Evolutionary conservation across 495 filamentous ascomycete genomes (phyloP), one percentile per base, ranked within the genome.

Genomic region (Xylaria venustula): DNA sequence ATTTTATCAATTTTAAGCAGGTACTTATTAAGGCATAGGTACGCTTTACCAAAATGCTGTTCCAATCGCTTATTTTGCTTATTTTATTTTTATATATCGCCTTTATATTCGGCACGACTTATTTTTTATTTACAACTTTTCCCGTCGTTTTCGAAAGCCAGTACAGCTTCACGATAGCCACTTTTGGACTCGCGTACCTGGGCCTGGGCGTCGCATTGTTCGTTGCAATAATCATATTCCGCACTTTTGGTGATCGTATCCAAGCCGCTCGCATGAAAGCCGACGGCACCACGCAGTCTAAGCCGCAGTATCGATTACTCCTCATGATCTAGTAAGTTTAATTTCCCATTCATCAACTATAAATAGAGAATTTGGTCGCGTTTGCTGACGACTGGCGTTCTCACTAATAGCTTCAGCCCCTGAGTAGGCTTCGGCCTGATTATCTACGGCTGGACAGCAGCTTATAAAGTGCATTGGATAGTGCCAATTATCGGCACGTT

Each of bases 51-150:
- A 86, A 85, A 62, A 79, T 87, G 76, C 75, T 87, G 14, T 67
- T 83, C 41, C 72, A 77, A 49, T 87, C 75, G 20, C 87, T 88
- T 2, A 88, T 92, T 58, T 85, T 90, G 41, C 80, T 88, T 54
- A 71, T 87, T 45, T 78, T 92, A 4, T 89, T 85, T 12, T 60
- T 90, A 2, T 93, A 92, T 74, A 86, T 91, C 76, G 83, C 88
- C 40, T 86, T 91, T 61, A 78, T 87, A 6, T 93, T 92, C 70
- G 87, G 88, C 17, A 86, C 87, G 32, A 73, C 92, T 7, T 93
- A 92, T 72, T 84, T 94, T 61, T 81, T 92, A 55, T 90, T 89
- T 77, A 88, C 85, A 48, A 87, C 87, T 7, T 84, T 89, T 70
- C 84, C 88, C 0, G 63, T 74, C 17, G 85, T 90, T 41, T 90